phyloP scores from a whole-genome alignment of 2,329 filamentous ascomycete genomes.

The Calonectria ilicicola region DNA sequence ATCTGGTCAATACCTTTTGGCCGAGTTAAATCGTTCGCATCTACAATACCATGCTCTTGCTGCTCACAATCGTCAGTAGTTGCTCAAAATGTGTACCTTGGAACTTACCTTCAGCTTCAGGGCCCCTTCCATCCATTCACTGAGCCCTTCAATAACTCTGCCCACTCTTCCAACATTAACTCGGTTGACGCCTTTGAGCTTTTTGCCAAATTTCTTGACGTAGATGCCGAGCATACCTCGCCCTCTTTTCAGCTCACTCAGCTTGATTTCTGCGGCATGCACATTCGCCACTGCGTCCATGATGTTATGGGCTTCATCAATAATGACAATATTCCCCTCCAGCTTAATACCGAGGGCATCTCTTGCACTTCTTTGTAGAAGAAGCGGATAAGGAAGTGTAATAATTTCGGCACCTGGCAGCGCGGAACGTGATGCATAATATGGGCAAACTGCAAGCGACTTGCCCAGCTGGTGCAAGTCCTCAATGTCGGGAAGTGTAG shows the following conservation, averaged over 20 bases:
- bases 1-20: slow-evolving; percentile 94
- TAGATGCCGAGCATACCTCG: slow-evolving; percentile 84
- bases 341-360: slow-evolving; percentile 89
- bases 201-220: slow-evolving; percentile 87
- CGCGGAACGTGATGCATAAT: slow-evolving; percentile 91
- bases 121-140: slow-evolving; percentile 73
- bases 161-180: slow-evolving; percentile 92
- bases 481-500: slow-evolving; percentile 92
- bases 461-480: slow-evolving; percentile 85
- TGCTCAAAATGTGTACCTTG: neutral
- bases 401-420: slow-evolving; percentile 90
- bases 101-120: slow-evolving; percentile 59
- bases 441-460: slow-evolving; percentile 86
- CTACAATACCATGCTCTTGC: slow-evolving; percentile 73
- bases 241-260: slow-evolving; percentile 79
- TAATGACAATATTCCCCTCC: slow-evolving; percentile 90
- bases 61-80: slow-evolving; percentile 21
- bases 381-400: slow-evolving; percentile 89
- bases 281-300: slow-evolving; percentile 95
- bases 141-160: slow-evolving; percentile 83
- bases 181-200: slow-evolving; percentile 89
- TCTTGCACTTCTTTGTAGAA: slow-evolving; percentile 87
- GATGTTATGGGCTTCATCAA: slow-evolving; percentile 97
- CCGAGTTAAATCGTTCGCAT: slow-evolving; percentile 78
- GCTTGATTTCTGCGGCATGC: slow-evolving; percentile 81